phyloP scores from a whole-genome alignment of 495 filamentous ascomycete species.

The Zalerion maritima region DNA sequence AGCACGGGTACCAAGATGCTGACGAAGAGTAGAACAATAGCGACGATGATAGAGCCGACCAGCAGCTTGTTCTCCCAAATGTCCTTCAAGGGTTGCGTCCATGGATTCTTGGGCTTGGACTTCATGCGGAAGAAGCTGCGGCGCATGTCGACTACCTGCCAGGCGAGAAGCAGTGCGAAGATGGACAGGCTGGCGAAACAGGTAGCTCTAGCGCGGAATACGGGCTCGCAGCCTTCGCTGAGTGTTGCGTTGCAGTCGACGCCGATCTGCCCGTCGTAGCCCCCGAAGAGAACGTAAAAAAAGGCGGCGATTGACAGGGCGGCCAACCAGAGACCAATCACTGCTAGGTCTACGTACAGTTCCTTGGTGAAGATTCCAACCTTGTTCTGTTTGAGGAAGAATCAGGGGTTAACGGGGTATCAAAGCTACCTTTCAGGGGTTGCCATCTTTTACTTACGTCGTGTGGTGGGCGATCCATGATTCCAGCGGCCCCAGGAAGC shows the following conservation, averaged over 20 bases:
- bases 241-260: slow-evolving; percentile 48
- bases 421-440: no score
- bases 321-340: slow-evolving; percentile 55
- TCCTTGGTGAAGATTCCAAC: slow-evolving; percentile 48
- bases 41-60: slow-evolving; percentile 57
- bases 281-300: slow-evolving; percentile 52
- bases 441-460: no score
- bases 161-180: slow-evolving; percentile 56
- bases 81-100: slow-evolving; percentile 42
- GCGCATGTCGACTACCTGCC: slow-evolving; percentile 62
- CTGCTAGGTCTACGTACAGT: neutral
- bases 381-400: slow-evolving; percentile 52
- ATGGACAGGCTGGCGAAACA: slow-evolving; percentile 66
- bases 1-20: slow-evolving; percentile 59
- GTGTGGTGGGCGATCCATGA: slow-evolving; percentile 60
- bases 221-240: slow-evolving; percentile 38
- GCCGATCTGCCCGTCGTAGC: slow-evolving; percentile 41
- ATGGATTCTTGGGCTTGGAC: slow-evolving; percentile 33
- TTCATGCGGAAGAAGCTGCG: slow-evolving; percentile 51
- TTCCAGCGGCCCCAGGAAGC: slow-evolving; percentile 48
- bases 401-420: slow-evolving; percentile 24
- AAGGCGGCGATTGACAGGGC: slow-evolving; percentile 53
- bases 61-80: slow-evolving; percentile 58
- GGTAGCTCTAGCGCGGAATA: slow-evolving; percentile 64
- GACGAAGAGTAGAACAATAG: slow-evolving; percentile 53